These are phyloP conservation scores for Mucor saturninus DNA, from an alignment of 371 early-diverging fungal genomes.

Conservation along the genomic window DNA sequence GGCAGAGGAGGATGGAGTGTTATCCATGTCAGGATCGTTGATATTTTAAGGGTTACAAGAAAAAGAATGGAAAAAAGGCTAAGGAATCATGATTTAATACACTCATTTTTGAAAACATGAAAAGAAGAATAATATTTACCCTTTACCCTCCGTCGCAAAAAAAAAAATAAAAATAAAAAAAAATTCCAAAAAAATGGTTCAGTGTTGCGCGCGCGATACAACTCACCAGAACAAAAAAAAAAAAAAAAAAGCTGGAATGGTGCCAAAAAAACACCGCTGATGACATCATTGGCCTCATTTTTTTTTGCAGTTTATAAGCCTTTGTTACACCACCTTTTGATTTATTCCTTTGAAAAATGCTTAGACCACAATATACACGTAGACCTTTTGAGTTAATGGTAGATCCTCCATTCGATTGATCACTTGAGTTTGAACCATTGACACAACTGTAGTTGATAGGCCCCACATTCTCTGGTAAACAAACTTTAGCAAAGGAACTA, in stretches of 20 bases:
- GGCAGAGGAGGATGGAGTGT: neutral
- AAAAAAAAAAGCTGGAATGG: too few relatives aligned
- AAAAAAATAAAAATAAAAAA: neutral
- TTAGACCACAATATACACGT: conserved; percentile 39
- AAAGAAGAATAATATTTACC: neutral
- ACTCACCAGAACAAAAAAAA: too few relatives aligned
- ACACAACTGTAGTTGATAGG: conserved; percentile 36
- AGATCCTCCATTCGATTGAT: neutral
- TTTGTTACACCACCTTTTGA: neutral
- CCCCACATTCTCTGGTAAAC: conserved; percentile 37
- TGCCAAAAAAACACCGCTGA: neutral
- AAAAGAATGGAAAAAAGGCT: too few relatives aligned
- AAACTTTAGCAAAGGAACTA: conserved; percentile 35
- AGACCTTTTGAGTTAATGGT: conserved; percentile 41
- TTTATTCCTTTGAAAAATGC: conserved; percentile 18
- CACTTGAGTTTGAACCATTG: too few relatives aligned
- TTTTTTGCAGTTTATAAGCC: neutral
- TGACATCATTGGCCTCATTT: neutral
- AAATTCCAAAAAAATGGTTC: neutral
- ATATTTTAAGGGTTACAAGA: too few relatives aligned
- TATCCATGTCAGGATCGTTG: neutral
- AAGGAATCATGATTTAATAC: neutral
- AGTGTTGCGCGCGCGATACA: conserved; percentile 1
- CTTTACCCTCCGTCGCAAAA: neutral
- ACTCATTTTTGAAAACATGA: neutral